These are phyloP conservation scores for Fusarium sp. DNA, from an alignment of 2,329 filamentous ascomycete species.

Conservation along the genomic window DNA sequence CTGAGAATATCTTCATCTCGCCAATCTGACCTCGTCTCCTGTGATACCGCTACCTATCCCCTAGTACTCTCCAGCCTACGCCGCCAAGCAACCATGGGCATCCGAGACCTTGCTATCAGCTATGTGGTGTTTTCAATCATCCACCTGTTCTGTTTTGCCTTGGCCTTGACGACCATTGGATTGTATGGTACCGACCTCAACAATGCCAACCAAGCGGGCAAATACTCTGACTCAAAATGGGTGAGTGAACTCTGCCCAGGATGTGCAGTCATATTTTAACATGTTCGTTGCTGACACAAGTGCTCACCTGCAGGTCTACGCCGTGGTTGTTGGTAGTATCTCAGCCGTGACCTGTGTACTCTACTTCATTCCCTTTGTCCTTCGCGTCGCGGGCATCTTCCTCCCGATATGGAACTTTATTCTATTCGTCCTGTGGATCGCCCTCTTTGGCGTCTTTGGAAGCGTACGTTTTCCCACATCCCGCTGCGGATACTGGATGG, in stretches of 20 bases:
- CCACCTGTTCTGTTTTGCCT: constrained; percentile 80
- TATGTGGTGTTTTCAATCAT: constrained; percentile 69
- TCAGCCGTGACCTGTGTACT: constrained; percentile 72
- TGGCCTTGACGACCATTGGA: constrained; percentile 80
- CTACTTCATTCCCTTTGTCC: constrained; percentile 72
- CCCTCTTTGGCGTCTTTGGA: constrained; percentile 85
- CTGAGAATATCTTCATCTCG: constrained; percentile 12
- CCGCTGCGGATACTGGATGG: constrained; percentile 7
- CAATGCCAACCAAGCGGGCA: constrained; percentile 59
- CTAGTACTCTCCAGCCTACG: neutral
- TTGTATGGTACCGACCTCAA: constrained; percentile 79
- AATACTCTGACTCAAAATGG: constrained; percentile 74
- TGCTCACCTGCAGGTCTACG: constrained; percentile 67
- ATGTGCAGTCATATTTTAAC: constrained; percentile 2
- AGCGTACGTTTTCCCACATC: constrained; percentile 55
- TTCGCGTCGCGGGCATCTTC: constrained; percentile 58
- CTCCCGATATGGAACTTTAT: constrained; percentile 77
- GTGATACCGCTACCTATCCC: constrained; percentile 8
- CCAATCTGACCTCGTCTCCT: constrained; percentile 1
- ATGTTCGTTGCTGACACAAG: constrained; percentile 21
- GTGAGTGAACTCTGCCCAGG: constrained; percentile 55
- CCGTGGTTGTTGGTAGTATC: constrained; percentile 74
- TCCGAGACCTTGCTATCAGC: constrained; percentile 57
- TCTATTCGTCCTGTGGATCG: constrained; percentile 81
- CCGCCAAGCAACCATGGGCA: constrained; percentile 52